Conservation (phyloP, 768 basidiomycete species). For the Tulasnella sp. region DNA sequence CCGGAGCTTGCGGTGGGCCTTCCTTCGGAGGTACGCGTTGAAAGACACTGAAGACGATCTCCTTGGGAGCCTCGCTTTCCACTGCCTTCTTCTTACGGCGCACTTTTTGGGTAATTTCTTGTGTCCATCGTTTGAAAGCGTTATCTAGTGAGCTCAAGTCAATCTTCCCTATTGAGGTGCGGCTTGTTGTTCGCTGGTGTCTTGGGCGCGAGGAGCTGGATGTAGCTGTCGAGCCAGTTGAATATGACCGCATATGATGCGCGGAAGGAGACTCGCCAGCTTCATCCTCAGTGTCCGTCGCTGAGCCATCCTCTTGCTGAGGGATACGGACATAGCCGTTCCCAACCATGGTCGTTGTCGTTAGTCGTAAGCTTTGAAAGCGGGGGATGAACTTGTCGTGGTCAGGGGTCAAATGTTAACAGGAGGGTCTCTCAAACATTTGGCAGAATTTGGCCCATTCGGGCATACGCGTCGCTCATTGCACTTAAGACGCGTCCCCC, state of each 20-base stretch:
- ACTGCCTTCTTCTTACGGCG: constrained; percentile 61
- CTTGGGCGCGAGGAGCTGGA: constrained; percentile 43
- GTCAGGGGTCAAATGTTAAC: neutral
- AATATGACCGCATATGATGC: constrained; percentile 36
- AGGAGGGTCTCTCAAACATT: constrained; percentile 1
- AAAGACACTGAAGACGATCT: constrained; percentile 78
- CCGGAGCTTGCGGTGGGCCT: constrained; percentile 37
- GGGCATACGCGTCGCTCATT: constrained; percentile 23
- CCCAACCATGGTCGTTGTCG: constrained; percentile 1
- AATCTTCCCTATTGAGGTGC: constrained; percentile 50
- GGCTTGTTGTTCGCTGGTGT: constrained; percentile 2
- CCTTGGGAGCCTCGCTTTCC: constrained; percentile 43
- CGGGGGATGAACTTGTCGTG: neutral
- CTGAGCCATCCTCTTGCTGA: constrained; percentile 31
- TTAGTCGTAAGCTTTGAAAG: neutral
- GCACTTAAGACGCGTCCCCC: constrained; percentile 15
- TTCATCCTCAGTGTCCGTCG: constrained; percentile 45
- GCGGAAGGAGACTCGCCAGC: constrained; percentile 34
- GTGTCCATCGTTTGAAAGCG: constrained; percentile 89
- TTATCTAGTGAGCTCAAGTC: constrained; percentile 75
- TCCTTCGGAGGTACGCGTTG: constrained; percentile 47
- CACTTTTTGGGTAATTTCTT: constrained; percentile 80
- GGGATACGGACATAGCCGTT: constrained; percentile 27
- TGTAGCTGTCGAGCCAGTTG: constrained; percentile 34
- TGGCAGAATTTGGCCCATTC: constrained; percentile 9